phyloP scores from a whole-genome alignment of 2,329 filamentous ascomycete genomes.

The Botrytis porri region DNA sequence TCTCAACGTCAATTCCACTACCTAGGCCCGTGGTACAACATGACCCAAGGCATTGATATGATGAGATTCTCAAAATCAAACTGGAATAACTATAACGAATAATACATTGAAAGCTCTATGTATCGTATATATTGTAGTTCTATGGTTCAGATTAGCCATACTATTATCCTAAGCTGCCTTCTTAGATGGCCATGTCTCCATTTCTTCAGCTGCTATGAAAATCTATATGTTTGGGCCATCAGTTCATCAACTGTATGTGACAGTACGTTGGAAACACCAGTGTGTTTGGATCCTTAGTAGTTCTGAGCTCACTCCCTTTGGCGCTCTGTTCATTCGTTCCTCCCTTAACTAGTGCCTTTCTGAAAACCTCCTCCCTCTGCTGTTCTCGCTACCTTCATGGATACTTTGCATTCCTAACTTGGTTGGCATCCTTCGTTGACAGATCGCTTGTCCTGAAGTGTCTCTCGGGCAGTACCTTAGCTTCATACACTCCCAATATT shows the following conservation, averaged over 20 bases:
- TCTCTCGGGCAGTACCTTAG: not conserved
- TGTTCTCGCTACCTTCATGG: not conserved
- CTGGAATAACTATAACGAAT: not conserved
- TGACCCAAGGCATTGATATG: not conserved
- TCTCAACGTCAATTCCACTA: constrained; percentile 8
- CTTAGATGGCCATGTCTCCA: not conserved
- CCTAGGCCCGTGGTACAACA: not conserved
- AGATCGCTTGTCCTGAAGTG: not conserved
- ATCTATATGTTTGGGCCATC: not conserved
- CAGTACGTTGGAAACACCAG: not conserved
- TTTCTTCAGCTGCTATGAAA: not conserved
- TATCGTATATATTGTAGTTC: not conserved
- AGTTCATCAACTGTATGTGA: not conserved
- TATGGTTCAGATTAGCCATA: too few relatives aligned
- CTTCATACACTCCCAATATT: not conserved
- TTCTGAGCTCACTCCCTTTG: not conserved
- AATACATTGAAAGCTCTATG: not conserved
- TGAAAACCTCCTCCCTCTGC: not conserved
- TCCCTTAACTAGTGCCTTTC: not conserved
- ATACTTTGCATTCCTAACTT: not conserved
- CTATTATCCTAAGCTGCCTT: not conserved
- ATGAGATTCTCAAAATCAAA: not conserved
- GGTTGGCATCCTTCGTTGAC: not conserved
- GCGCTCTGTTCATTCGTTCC: not conserved
- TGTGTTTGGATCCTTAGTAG: not conserved